These are phyloP conservation scores for Euryodendron excelsum DNA, from an alignment of 148 eudicot genomes.

Conservation along the genomic window DNA sequence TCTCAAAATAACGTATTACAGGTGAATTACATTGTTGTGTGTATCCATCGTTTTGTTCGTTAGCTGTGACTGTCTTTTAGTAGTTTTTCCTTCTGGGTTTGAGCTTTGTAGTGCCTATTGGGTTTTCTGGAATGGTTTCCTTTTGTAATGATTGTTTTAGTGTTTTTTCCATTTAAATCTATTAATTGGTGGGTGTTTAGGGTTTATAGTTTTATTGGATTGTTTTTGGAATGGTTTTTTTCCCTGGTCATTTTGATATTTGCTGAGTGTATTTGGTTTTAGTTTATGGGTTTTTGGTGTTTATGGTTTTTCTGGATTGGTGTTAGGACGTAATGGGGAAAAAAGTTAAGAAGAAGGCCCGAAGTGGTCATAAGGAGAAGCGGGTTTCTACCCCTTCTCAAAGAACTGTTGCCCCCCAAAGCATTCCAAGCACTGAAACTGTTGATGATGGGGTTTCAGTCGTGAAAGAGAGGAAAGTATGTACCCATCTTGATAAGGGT, in stretches of 20 bases:
- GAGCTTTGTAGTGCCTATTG: not conserved
- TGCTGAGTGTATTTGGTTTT: not conserved
- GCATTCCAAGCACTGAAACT: constrained; percentile 22
- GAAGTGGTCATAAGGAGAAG: constrained; percentile 53
- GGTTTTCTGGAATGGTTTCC: not conserved
- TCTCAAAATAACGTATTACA: no score
- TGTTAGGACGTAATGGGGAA: constrained; percentile 70
- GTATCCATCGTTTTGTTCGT: not conserved
- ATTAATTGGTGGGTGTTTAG: not conserved
- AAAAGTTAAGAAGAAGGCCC: constrained; percentile 52
- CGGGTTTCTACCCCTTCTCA: constrained; percentile 34
- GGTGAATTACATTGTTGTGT: not conserved
- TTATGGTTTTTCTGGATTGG: constrained; percentile 15
- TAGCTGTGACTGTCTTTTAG: not conserved
- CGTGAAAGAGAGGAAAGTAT: constrained; percentile 47
- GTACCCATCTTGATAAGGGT: constrained; percentile 70
- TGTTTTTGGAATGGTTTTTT: constrained; percentile 8
- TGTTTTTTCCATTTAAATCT: not conserved
- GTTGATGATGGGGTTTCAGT: constrained; percentile 30
- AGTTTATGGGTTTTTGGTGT: not conserved
- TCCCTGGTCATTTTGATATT: not conserved
- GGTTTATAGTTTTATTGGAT: not conserved
- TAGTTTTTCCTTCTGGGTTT: not conserved
- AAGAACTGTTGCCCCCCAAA: constrained; percentile 23
- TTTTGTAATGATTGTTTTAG: not conserved